Percentiles rank a stretch among this genome's conserved stretches.
Conservation (phyloP, 495 filamentous ascomycete species). For the Aspergillus funiculosus region DNA sequence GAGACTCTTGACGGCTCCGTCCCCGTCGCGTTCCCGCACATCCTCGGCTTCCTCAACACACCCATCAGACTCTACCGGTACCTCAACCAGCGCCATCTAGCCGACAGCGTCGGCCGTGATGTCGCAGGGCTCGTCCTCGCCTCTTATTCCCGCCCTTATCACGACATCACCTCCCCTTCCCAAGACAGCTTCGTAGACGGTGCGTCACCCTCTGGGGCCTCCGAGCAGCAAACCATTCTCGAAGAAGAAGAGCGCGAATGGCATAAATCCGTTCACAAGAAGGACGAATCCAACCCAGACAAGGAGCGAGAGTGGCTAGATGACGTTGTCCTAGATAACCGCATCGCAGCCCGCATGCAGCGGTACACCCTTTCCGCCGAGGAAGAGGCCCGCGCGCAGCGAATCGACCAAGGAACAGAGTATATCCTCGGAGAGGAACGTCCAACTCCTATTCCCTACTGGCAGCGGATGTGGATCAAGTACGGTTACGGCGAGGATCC, state of each 20-base stretch:
- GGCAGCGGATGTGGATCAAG: conserved; percentile 41
- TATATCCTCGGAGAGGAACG: conserved; percentile 57
- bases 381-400: conserved; percentile 59
- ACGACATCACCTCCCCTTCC: conserved; percentile 20
- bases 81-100: conserved; percentile 76
- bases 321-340: conserved; percentile 67
- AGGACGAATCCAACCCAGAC: conserved; percentile 40
- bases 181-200: background rate
- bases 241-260: conserved; percentile 77
- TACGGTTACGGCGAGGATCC: conserved; percentile 45
- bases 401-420: conserved; percentile 57
- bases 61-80: conserved; percentile 82
- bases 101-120: conserved; percentile 83
- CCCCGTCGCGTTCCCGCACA: conserved; percentile 76
- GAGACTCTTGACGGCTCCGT: conserved; percentile 55
- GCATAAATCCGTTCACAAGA: conserved; percentile 73
- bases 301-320: conserved; percentile 70
- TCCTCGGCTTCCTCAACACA: conserved; percentile 91
- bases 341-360: conserved; percentile 77
- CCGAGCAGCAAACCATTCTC: conserved; percentile 69
- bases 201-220: conserved; percentile 21
- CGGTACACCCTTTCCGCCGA: conserved; percentile 58
- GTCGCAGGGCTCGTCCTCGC: conserved; percentile 79
- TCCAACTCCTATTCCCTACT: conserved; percentile 33
- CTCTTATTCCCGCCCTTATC: conserved; percentile 46